Conservation (phyloP, 768 basidiomycete genomes). For the Leccinum subtestaceum region DNA sequence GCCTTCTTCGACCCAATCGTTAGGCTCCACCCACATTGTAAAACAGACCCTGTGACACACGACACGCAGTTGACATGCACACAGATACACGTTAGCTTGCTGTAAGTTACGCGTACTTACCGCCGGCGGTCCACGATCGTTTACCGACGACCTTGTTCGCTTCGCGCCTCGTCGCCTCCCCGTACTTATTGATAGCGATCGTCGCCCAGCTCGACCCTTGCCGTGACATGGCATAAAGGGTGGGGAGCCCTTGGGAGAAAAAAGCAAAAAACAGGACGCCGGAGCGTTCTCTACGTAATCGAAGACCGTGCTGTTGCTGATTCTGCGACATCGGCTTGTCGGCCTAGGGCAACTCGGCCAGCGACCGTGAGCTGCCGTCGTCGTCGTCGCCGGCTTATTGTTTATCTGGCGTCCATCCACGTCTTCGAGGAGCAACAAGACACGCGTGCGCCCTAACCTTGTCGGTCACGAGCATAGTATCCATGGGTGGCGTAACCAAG, state of each 20-base stretch:
- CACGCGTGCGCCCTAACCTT: neutral
- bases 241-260: neutral
- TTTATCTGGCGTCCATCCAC: neutral
- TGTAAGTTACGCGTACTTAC: neutral
- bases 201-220: neutral
- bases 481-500: neutral
- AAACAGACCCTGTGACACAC: too few relatives aligned
- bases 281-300: constrained; percentile 15
- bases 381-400: neutral
- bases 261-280: neutral
- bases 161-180: neutral
- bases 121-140: neutral
- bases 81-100: neutral
- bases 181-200: constrained; percentile 3
- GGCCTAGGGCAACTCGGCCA: neutral
- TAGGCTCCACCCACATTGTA: neutral
- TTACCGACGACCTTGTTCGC: neutral
- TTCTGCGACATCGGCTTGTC: constrained; percentile 5
- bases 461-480: neutral
- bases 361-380: neutral
- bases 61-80: neutral
- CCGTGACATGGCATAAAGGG: neutral
- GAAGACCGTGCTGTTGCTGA: constrained; percentile 6
- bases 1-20: neutral
- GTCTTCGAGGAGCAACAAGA: neutral